Evolutionary conservation across 352 stramenopile genomes (phyloP), one percentile per base, ranked within the genome.

Genomic region (Phytophthora litchii): DNA sequence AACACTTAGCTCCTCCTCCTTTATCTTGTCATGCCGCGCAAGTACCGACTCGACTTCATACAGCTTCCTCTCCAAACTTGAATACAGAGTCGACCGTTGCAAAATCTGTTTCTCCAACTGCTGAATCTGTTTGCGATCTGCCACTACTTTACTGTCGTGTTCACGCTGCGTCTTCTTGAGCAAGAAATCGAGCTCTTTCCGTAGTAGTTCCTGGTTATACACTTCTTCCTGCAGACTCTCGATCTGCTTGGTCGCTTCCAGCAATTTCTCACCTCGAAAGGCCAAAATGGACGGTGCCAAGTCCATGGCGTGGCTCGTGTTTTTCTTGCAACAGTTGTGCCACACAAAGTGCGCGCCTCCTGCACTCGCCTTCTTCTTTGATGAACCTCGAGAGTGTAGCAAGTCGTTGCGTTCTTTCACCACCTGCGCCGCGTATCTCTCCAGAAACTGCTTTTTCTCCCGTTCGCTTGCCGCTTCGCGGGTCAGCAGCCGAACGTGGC

Each of bases 381-480:
- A 70, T 0, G 58, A 60, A 4, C 65, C 65, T 53, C 75, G 84
- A 9, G 74, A 67, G 20, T 94, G 86, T 27, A 94, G 61, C 38
- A 92, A 43, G 14, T 92, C 83, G 55, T 94, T 94, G 35, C 86
- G 78, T 60, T 94, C 86, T 54, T 94, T 92, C 4, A 94, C 81
- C n/a, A 94, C 67, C 50, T 94, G 83, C 2, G 78, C 80, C 7
- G 86, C 86, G 43, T 94, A 94, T 20, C 80, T 68, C 55, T 94
- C 86, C 1, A 94, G 50, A 53, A 92, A 94, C 27, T 85, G 69
- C 25, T 88, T 90, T 64, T 91, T 91, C 50, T 94, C 86, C 9
- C 83, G 59, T 54, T 92, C 86, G 12, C 60, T 41, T 0, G 57
- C 58, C 1, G 75, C 65, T 48, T 92, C 82, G 1, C 79, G 69